Conservation (phyloP, 495 filamentous ascomycete species). For the Amphirosellinia nigrospora region DNA sequence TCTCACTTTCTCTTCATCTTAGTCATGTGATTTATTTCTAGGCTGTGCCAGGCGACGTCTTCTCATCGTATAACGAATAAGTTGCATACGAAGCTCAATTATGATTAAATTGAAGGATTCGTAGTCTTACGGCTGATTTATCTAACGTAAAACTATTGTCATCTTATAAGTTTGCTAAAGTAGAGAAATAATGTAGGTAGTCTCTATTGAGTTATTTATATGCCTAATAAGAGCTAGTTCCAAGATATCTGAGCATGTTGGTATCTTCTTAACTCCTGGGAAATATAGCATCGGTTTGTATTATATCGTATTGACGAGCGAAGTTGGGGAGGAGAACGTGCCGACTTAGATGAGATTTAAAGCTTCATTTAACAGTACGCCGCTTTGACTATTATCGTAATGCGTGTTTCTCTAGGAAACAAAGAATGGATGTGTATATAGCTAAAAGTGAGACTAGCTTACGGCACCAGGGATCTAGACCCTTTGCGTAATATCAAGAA, state of each 20-base stretch:
- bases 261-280: neutral
- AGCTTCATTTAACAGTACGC: neutral
- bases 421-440: no score
- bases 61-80: neutral
- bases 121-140: neutral
- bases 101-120: neutral
- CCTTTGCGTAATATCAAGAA: no score
- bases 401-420: no score
- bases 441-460: no score
- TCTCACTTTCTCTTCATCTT: no score
- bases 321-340: neutral
- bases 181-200: neutral
- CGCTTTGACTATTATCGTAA: no score
- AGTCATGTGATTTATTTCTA: neutral
- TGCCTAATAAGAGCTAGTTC: neutral
- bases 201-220: neutral
- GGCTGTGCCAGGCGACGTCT: neutral
- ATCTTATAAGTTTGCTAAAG: neutral
- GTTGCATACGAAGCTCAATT: neutral
- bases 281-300: neutral
- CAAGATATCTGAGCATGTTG: neutral
- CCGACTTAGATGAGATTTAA: neutral
- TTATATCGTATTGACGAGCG: neutral
- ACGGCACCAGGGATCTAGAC: no score
- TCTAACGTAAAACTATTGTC: neutral